phyloP scores from a whole-genome alignment of 2,329 filamentous ascomycete genomes.

The Chrysosporium keratinophilum region DNA sequence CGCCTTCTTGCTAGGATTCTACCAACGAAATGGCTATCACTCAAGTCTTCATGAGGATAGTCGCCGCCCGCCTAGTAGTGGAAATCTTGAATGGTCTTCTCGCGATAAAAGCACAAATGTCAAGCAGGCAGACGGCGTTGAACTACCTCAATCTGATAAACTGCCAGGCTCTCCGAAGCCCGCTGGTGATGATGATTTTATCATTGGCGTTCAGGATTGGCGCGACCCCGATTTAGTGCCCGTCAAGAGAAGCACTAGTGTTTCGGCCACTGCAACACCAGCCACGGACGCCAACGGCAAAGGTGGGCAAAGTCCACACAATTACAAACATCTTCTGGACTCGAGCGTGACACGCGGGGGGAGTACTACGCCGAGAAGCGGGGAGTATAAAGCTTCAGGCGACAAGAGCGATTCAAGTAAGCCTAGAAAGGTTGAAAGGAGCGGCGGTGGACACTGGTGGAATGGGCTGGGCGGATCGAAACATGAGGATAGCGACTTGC shows the following conservation, averaged over 20 bases:
- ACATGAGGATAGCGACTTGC: background rate
- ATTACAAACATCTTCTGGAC: slow-evolving; percentile 24
- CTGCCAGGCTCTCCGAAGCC: slow-evolving; percentile 18
- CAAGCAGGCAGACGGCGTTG: slow-evolving; percentile 18
- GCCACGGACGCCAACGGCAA: background rate
- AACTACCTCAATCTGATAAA: slow-evolving; percentile 13
- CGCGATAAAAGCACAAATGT: slow-evolving; percentile 40
- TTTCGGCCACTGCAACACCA: slow-evolving; percentile 19
- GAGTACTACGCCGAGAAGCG: slow-evolving; percentile 61
- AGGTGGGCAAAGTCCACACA: slow-evolving; percentile 18
- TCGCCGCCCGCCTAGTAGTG: slow-evolving; percentile 60
- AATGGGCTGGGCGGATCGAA: slow-evolving; percentile 23
- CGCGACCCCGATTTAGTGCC: slow-evolving; percentile 63
- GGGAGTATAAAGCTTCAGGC: slow-evolving; percentile 47
- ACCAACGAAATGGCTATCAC: slow-evolving; percentile 21
- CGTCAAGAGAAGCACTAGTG: slow-evolving; percentile 19
- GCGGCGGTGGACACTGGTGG: slow-evolving; percentile 27
- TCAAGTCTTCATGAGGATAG: slow-evolving; percentile 38
- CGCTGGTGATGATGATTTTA: slow-evolving; percentile 47
- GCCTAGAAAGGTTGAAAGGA: slow-evolving; percentile 11
- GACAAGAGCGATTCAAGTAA: slow-evolving; percentile 11
- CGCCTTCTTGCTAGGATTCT: slow-evolving; percentile 36
- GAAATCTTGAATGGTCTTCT: slow-evolving; percentile 61
- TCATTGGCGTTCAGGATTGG: slow-evolving; percentile 82
- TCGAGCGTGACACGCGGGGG: slow-evolving; percentile 47